Base-by-base conservation (phyloP, 768 basidiomycete genomes). In the Grammothele lineata region DNA sequence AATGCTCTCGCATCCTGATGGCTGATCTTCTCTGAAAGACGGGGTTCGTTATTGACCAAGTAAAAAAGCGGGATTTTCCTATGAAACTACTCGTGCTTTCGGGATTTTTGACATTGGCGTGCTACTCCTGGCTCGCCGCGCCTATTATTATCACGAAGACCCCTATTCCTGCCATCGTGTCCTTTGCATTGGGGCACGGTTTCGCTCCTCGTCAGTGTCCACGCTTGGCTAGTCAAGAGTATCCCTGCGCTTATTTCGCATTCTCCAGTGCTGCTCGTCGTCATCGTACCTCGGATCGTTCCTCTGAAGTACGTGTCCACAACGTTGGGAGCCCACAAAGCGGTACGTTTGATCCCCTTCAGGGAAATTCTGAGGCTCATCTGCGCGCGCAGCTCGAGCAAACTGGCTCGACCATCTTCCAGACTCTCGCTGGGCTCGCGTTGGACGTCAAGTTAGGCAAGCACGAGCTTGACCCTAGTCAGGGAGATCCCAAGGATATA, bases 301-400 rank as follows among this genome's bases (percentile, higher is more conserved):
- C 75, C 80, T 6, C 54, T 74, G 17, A 84, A 83, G 60, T 89
- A 84, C 61, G 79, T 90, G 37, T 83, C 85, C 2, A 89, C 88
- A 1, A 85, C 85, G 4, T 70, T 90, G 0, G 87, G 86, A 1
- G 80, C 81, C 6, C 86, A 90, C 59, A 89, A 90, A 62, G 80
- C 81, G 59, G 87, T 87, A 66, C 51, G 82, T 40, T 32, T 18
- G 2, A 5, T 40, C 17, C 23, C 8, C 17, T 15, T 5, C 14
- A 26, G 14, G 26, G 6, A 18, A 47, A 26, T 51, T 10, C 22
- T 32, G 27, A 30, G 27, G 14, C 27, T 3, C 46, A 32, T 35
- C 21, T 40, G 27, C 27, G 27, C 27, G 8, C n/a, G n/a, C 22
- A 88, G 86, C 68, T 90, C 48, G 87, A 90, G 59, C 81, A 86